Percentiles rank a stretch among this genome's conserved stretches.
These are phyloP conservation scores for Brasilioporus rufonigricans DNA, from an alignment of 768 basidiomycete species.

Conservation along the genomic window DNA sequence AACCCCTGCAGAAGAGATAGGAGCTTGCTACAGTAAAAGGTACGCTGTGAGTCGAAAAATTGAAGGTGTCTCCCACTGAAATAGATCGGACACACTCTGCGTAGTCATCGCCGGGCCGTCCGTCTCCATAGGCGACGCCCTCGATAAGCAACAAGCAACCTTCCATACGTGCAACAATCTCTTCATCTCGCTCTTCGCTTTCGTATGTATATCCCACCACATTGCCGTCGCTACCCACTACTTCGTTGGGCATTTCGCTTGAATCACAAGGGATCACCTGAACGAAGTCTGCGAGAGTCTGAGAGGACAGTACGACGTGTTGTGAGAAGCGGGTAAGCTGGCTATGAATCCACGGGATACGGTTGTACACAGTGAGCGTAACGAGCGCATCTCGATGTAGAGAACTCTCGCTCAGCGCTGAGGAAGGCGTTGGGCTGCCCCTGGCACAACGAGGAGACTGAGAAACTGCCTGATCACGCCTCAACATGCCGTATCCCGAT, in stretches of 20 bases:
- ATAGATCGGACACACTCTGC: slow-evolving; percentile 42
- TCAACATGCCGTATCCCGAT: slow-evolving; percentile 35
- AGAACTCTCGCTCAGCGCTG: neutral
- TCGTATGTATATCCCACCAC: slow-evolving; percentile 33
- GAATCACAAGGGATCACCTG: slow-evolving; percentile 60
- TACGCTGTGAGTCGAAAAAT: neutral
- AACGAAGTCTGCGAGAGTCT: slow-evolving; percentile 65
- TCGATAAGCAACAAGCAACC: slow-evolving; percentile 62
- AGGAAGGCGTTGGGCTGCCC: neutral
- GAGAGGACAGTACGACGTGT: slow-evolving; percentile 67
- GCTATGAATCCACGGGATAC: slow-evolving; percentile 58
- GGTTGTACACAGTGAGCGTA: slow-evolving; percentile 59
- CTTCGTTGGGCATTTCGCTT: slow-evolving; percentile 49
- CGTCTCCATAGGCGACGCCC: slow-evolving; percentile 56
- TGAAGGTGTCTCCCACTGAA: neutral
- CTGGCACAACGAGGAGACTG: neutral
- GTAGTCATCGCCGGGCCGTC: slow-evolving; percentile 48
- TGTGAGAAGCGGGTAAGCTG: slow-evolving; percentile 62
- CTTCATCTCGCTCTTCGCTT: slow-evolving; percentile 6
- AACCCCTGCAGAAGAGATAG: slow-evolving; percentile 37
- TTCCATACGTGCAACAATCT: slow-evolving; percentile 3
- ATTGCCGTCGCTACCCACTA: slow-evolving; percentile 30
- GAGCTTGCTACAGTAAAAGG: slow-evolving; percentile 43
- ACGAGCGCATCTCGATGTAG: slow-evolving; percentile 45
- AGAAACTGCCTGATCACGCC: neutral